Evolutionary conservation across 495 filamentous ascomycete genomes (phyloP), one percentile per base, ranked within the genome.

Genomic region (Pyrenula massariospora): DNA sequence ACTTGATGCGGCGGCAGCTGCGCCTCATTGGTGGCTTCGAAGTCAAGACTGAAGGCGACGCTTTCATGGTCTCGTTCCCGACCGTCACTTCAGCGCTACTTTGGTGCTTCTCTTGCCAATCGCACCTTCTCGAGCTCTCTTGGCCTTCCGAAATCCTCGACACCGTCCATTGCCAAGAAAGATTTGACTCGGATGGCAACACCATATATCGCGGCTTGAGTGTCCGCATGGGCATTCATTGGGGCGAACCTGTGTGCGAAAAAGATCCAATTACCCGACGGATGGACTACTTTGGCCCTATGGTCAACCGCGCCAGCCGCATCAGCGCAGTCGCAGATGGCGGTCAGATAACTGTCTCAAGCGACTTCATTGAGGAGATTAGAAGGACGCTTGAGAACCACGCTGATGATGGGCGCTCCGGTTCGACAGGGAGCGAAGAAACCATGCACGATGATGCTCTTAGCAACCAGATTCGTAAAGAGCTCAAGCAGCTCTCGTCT

Each of bases 241-340:
- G 86, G 84, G 93, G 93, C 54, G 81, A 85, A 50, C 93, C 94
- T 24, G 90, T 99, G 55, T 94, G 89, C 62, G 93, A 97, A 65
- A 84, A 85, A 25, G 93, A 99, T 68, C 92, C 93, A 0, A 88
- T 99, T 3, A 99, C 93, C 10, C 84, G 89, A 52, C 90, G 93
- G 48, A 99, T 99, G 93, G 93, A 99, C 65, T 99, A 99, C 70
- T 97, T 96, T 68, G 93, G 93, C 10, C 93, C 94, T 0, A 97
- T 99, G 89, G 93, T 99, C 59, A 99, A 99, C 69, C 88, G 92
- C 58, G 89, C 93, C 0, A 86, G 91, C 52, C 85, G 93, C 68
- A 93, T 99, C 53, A 92, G 88, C 5, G 83, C 87, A 42, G 89
- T 89, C 54, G 93, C 93, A n/a, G 93, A 99, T 66, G 93, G 93